Evolutionary conservation across 805 yeast species (phyloP), one percentile per base, ranked within the genome.

Genomic region (Sugiyamaella mastotermitis): DNA sequence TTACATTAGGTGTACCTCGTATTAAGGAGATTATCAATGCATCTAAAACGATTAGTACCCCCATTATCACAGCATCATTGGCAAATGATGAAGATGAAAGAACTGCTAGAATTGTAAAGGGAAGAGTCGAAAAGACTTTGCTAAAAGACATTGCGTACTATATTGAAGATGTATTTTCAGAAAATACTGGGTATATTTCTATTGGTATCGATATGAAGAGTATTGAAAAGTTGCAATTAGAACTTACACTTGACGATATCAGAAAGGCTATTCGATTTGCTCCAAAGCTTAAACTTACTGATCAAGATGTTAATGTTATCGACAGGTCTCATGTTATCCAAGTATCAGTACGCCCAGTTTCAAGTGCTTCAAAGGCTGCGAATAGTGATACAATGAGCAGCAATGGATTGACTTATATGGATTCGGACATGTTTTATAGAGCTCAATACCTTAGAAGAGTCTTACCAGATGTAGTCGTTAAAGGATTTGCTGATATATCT

Each of bases 1-100:
- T 90, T 49, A 92, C 98, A 0, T 74, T 92, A 51, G 98, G 98
- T 76, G 98, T 92, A 37, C 98, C 98, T 35, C 96, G 98, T 75
- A 90, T 92, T 60, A 92, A 92, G 65, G 98, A 92, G 69, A 92
- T 92, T 60, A 92, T 92, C 60, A 92, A 92, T 60, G 98, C 98
- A 2, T 84, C 97, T 14, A 92, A 92, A 60, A 76, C 78, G 14
- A 92, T 92, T 52, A 85, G 95, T 5, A 92, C 98, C 5, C 98
- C 98, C 1, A 92, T 92, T 57, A 92, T 92, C 57, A 87, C 90
- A 50, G 94, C 97, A 2, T 87, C 83, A 7, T 69, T 92, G 49
- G 97, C 88, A 4, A 92, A 92, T 55, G 88, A 85, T 53, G 76
- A 78, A 10, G 98, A 92, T 61, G 97, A 90, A 65, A 82, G 95